Evolutionary conservation across 169 alveolate genomes (phyloP).

Genomic region (Babesia ovis): DNA sequence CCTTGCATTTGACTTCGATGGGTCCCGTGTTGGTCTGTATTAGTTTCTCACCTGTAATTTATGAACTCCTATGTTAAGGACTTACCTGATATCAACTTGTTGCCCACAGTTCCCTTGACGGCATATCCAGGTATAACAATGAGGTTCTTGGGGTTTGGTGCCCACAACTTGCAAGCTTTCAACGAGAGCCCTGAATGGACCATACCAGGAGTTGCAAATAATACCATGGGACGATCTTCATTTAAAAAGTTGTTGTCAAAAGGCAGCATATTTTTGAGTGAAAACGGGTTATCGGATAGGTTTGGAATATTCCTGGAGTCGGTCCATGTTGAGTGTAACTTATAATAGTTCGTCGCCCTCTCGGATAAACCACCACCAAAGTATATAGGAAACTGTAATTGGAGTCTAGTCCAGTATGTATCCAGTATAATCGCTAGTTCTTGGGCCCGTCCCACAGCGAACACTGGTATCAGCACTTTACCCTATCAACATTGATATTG

Average conservation of each 20-base stretch:
- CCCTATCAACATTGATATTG: conserved; percentile 80
- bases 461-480: conserved; percentile 96
- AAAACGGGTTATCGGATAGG: conserved; percentile 87
- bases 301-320: conserved; percentile 85
- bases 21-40: conserved; percentile 53
- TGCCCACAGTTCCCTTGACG: conserved; percentile 97
- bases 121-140: conserved; percentile 98
- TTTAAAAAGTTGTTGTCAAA: conserved; percentile 87
- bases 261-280: conserved; percentile 89
- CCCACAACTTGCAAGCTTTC: conserved; percentile 94
- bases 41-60: conserved; percentile 42
- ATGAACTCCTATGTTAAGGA: conserved; percentile 56
- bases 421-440: conserved; percentile 96
- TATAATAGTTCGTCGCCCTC: conserved; percentile 94
- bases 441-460: conserved; percentile 99
- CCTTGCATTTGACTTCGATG: conserved; percentile 89
- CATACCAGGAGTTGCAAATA: conserved; percentile 99
- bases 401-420: conserved; percentile 94
- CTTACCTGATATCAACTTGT: conserved; percentile 89
- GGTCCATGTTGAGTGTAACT: conserved; percentile 92
- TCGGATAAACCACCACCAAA: conserved; percentile 98
- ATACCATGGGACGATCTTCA: conserved; percentile 94
- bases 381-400: conserved; percentile 90
- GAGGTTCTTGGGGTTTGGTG: conserved; percentile 91
- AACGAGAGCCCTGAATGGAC: conserved; percentile 96